Evolutionary conservation across 2,329 filamentous ascomycete genomes (phyloP), one percentile per base, ranked within the genome.

Genomic region (Macroventuria anomochaeta): DNA sequence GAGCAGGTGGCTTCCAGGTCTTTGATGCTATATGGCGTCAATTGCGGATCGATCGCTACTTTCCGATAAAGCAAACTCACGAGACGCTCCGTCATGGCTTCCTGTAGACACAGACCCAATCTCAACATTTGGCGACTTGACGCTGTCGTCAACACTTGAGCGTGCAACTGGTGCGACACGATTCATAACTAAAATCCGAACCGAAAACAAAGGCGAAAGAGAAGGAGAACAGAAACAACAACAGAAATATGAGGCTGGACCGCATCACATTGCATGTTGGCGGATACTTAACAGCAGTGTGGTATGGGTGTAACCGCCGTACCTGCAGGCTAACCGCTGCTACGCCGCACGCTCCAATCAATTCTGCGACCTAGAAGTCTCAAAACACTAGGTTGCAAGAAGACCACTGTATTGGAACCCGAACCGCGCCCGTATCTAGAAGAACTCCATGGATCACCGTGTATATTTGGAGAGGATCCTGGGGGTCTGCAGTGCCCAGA

Each of bases 1-100:
- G 56, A 4, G 64, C 62, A 8, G 39, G 21, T 11, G 65, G 62
- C 21, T 59, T 67, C 68, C 68, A 71, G 7, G 17, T 20, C 25
- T 46, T 46, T n/a, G 23, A 8, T 1, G 17, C 44, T 47, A 6
- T 13, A n/a, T n/a, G n/a, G n/a, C n/a, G n/a, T n/a, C n/a, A n/a
- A n/a, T n/a, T n/a, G n/a, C n/a, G n/a, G n/a, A n/a, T n/a, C n/a
- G n/a, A n/a, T n/a, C n/a, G n/a, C n/a, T n/a, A n/a, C n/a, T n/a
- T n/a, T n/a, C n/a, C n/a, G n/a, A n/a, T n/a, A n/a, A n/a, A n/a
- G n/a, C n/a, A n/a, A n/a, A n/a, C n/a, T n/a, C n/a, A n/a, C n/a
- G n/a, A n/a, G n/a, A n/a, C n/a, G n/a, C n/a, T n/a, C n/a, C n/a
- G n/a, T n/a, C n/a, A n/a, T n/a, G n/a, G n/a, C n/a, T 1, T n/a